A percentile compares a stretch with the other conserved stretches of the same genome.
These are phyloP conservation scores for Aspergillus japonicus DNA, from an alignment of 2,329 filamentous ascomycete genomes.

Conservation along the genomic window DNA sequence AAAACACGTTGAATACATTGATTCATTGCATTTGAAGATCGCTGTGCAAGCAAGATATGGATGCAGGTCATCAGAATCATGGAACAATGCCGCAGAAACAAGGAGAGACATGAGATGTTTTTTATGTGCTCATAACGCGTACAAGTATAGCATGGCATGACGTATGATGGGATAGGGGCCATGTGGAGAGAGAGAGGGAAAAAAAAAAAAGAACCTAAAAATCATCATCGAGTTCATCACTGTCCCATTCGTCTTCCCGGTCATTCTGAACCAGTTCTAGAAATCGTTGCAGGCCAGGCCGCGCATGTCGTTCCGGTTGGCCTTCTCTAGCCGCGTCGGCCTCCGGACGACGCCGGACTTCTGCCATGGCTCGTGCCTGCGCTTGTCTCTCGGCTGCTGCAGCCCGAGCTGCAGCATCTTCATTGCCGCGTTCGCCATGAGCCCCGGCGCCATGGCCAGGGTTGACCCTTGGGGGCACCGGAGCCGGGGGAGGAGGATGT, in stretches of 20 bases:
- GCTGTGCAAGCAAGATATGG: neutral
- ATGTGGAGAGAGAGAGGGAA: neutral
- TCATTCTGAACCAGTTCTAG: conserved; percentile 53
- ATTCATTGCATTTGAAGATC: neutral
- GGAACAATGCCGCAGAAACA: neutral
- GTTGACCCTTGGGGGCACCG: conserved; percentile 38
- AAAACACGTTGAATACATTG: neutral
- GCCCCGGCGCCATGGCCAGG: conserved; percentile 28
- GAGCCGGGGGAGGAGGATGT: conserved; percentile 42
- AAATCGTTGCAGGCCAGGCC: conserved; percentile 50
- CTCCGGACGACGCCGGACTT: conserved; percentile 31
- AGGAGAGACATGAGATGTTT: neutral
- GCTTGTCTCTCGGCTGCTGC: conserved; percentile 40
- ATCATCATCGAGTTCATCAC: conserved; percentile 54
- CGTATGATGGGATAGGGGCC: neutral
- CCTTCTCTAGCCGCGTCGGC: conserved; percentile 17
- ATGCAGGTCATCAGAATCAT: neutral
- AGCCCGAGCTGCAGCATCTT: conserved; percentile 37
- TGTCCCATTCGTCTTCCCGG: conserved; percentile 60
- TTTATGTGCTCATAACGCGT: neutral
- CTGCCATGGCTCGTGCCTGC: conserved; percentile 40
- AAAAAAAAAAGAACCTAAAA: conserved; percentile 20
- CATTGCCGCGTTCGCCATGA: conserved; percentile 28
- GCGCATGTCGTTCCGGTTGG: conserved; percentile 10
- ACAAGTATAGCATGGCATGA: neutral